phyloP scores from a whole-genome alignment of 1,284 basidiomycete genomes.

The Jaminaea rosea region DNA sequence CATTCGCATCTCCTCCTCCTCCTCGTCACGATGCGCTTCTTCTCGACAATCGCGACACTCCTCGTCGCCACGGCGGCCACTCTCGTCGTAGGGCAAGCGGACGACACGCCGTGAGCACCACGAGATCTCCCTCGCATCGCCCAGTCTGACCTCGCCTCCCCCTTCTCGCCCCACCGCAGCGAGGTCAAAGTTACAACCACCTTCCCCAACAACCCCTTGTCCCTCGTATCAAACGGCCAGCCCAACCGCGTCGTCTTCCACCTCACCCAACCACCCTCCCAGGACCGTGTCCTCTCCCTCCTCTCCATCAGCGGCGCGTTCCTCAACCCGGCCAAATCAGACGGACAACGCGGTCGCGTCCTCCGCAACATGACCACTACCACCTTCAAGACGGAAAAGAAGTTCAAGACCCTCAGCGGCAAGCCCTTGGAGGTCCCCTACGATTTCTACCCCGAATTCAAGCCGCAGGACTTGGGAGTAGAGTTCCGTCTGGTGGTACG shows the following conservation, averaged over 20 bases:
- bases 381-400: slow-evolving; percentile 29
- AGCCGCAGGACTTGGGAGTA: slow-evolving; percentile 37
- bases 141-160: not conserved
- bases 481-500: slow-evolving; percentile 35
- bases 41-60: not conserved
- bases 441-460: slow-evolving; percentile 44
- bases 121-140: slow-evolving; percentile 1
- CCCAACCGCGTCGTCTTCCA: slow-evolving; percentile 43
- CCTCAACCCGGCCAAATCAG: slow-evolving; percentile 35
- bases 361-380: slow-evolving; percentile 45
- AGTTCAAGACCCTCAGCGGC: slow-evolving; percentile 20
- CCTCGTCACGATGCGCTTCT: not conserved
- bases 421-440: slow-evolving; percentile 38
- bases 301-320: slow-evolving; percentile 42
- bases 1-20: too few relatives aligned
- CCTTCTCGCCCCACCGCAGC: slow-evolving; percentile 6
- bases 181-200: slow-evolving; percentile 39
- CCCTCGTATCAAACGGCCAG: slow-evolving; percentile 42
- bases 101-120: not conserved
- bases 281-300: slow-evolving; percentile 34
- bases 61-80: not conserved
- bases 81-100: not conserved
- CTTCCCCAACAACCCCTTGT: slow-evolving; percentile 42
- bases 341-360: slow-evolving; percentile 36
- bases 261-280: slow-evolving; percentile 27